Evolutionary conservation across 2,329 filamentous ascomycete genomes (phyloP).

Genomic region (Sclerotinia minor): DNA sequence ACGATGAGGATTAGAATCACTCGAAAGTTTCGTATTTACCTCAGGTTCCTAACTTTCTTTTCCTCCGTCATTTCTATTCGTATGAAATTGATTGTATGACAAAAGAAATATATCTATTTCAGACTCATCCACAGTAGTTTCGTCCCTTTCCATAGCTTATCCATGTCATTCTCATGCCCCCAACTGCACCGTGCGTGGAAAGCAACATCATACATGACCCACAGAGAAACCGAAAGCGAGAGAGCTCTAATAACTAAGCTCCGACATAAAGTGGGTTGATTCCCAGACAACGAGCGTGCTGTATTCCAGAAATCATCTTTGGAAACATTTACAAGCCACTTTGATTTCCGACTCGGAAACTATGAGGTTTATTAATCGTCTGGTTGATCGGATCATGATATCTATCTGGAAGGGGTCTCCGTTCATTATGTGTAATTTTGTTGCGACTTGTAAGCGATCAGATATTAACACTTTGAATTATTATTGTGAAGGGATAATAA

Average conservation of each 20-base stretch:
- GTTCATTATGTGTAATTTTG: not conserved
- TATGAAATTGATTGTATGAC: conserved; percentile 17
- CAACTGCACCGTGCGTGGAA: conserved; percentile 16
- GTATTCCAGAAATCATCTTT: not conserved
- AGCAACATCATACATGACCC: conserved; percentile 3
- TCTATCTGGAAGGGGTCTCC: not conserved
- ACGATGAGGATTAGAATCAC: not conserved
- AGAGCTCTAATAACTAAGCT: not conserved
- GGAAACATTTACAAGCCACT: not conserved
- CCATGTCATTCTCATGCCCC: not conserved
- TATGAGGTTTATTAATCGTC: not conserved
- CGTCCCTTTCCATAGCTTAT: not conserved
- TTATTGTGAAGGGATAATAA: conserved; percentile 11
- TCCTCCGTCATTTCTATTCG: not conserved
- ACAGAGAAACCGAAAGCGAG: conserved; percentile 8
- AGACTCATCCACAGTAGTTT: not conserved
- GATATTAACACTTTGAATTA: not conserved
- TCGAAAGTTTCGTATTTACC: not conserved
- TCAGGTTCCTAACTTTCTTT: not conserved
- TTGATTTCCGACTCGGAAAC: not conserved
- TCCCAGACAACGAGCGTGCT: not conserved
- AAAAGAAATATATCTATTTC: conserved; percentile 4
- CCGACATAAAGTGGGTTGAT: conserved; percentile 19
- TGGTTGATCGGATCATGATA: not conserved
- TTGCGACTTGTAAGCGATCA: not conserved